Evolutionary conservation across 352 stramenopile genomes (phyloP), one percentile per base, ranked within the genome.

Genomic region (Blastocystis sp.): DNA sequence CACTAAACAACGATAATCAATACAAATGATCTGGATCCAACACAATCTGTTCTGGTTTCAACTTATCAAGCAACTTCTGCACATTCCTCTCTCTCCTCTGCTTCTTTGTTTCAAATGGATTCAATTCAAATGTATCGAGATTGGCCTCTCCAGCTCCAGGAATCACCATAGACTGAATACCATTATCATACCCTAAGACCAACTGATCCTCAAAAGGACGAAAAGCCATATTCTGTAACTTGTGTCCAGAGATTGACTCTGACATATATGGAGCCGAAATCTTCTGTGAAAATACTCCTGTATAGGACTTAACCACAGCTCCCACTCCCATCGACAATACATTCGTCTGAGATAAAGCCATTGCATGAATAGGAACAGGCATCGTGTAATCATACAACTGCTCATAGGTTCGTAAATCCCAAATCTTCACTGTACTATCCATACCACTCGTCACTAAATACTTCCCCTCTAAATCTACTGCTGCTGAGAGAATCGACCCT

Each of bases 121-220:
- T 98, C n/a, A 87, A 39, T 88, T 98, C 95, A 88, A 95, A 97
- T 35, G 95, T 96, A 89, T 99, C 96, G 54, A 98, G 95, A 91
- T 98, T 98, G 9, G 96, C 93, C 89, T 98, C 96, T 63, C 95
- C 96, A 24, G 94, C 91, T 52, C 96, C 96, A 75, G 96, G 96
- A 88, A 98, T 95, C 21, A 96, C 90, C 80, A 98, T 93, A 0
- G 90, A 94, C 43, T 88, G 42, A 19, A 87, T 91, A n/a, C 77
- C 77, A 29, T 87, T 63, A 54, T 74, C 43, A 88, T 98, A 95
- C 37, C 96, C 96, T 83, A 98, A 91, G 49, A 92, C 92, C 52
- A 97, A 92, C 73, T 98, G 94, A 92, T 99, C 96, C 91, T 99
- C 95, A 88, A 97, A 98, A 1, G 96, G 95, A 52, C 95, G 92